Evolutionary conservation across 2,329 filamentous ascomycete genomes (phyloP).

Genomic region (Lasiodiplodia sp.): DNA sequence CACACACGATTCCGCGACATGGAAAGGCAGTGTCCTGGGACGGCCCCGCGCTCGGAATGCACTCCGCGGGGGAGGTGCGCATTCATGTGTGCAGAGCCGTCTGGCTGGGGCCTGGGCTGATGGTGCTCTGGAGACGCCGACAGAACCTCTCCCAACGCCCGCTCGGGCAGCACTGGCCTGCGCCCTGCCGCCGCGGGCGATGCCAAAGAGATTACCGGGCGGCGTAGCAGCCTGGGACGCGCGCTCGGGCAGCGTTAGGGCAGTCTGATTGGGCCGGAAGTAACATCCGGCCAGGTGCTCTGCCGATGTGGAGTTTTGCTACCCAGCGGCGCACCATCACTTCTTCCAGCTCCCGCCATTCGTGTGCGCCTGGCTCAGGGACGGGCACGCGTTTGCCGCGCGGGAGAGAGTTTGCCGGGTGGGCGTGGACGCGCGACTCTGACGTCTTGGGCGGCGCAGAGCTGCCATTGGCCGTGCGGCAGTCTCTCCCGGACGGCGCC

Average conservation of each 20-base stretch:
- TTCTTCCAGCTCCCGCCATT: neutral
- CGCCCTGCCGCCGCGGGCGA: neutral
- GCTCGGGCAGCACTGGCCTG: neutral
- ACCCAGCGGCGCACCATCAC: neutral
- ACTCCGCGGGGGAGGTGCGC: conserved; percentile 4
- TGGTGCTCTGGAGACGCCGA: neutral
- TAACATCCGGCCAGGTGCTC: neutral
- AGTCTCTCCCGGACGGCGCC: neutral
- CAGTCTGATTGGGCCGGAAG: conserved; percentile 14
- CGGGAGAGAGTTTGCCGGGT: neutral
- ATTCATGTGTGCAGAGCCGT: neutral
- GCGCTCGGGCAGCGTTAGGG: neutral
- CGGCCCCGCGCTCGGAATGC: neutral
- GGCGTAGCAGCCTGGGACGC: neutral
- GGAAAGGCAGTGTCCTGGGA: neutral
- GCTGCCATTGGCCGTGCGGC: conserved; percentile 12
- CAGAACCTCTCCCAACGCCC: too few species aligned
- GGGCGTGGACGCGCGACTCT: neutral
- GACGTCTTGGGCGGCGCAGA: neutral
- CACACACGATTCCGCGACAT: neutral
- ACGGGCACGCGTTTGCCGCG: neutral
- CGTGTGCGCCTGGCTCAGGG: neutral
- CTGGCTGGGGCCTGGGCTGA: neutral
- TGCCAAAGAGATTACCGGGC: neutral
- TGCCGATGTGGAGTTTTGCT: neutral